Evolutionary conservation across 2,329 filamentous ascomycete genomes (phyloP), one percentile per base, ranked within the genome.

Genomic region (Colletotrichum echinochloae): DNA sequence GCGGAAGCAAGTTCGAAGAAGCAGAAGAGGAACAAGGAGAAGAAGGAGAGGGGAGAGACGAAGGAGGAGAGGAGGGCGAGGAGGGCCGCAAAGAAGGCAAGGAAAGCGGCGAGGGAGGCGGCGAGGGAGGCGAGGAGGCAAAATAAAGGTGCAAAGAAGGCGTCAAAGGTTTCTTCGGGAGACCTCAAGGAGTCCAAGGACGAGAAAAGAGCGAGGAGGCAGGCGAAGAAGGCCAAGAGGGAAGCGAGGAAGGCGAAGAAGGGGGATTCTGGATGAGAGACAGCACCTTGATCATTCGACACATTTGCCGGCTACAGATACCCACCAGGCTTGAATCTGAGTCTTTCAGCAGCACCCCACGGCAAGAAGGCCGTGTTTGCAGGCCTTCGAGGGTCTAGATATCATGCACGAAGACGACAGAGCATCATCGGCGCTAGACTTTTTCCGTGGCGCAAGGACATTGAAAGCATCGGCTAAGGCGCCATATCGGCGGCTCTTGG

Each of bases 21-120:
- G 2, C 80, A 93, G 49, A 94, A 94, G 4, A 97, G 94, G 2
- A 80, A 93, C 63, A 77, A 11, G 59, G 75, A 72, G 72, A 74
- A 30, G 59, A 77, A 75, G 63, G 73, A 70, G 55, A 72, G 60
- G 33, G 72, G 73, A 8, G 76, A 76, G 55, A 76, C 65, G 54
- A 77, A 74, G 67, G 76, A 79, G 30, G 76, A 81, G 76, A 75
- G 74, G 72, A 74, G 76, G 70, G 74, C 74, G 39, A 75, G 72
- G 37, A 73, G 63, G 72, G 78, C 74, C 70, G 76, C 74, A 51
- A 78, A 78, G 72, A 79, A 77, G 41, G 78, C 79, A n/a, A 80
- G 72, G 74, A 81, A 76, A 75, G 75, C 60, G 41, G 67, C 66
- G 54, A 75, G 74, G 65, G 72, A 78, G 74, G 75, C 60, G 41